phyloP scores from a whole-genome alignment of 805 yeast species.

The Lachancea meyersii region DNA sequence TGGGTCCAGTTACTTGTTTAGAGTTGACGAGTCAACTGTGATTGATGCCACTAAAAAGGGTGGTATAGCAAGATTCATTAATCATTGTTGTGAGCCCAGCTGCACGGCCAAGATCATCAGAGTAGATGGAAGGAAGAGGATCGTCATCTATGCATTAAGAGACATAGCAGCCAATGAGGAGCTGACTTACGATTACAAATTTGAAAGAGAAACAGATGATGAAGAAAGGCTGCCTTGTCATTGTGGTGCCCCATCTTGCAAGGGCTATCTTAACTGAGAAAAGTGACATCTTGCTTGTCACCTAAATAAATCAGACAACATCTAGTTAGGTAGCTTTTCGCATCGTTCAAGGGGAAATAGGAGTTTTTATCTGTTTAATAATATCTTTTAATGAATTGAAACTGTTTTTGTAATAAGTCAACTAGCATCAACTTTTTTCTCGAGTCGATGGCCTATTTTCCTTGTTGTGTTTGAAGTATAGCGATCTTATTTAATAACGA shows the following conservation, averaged over 20 bases:
- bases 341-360: no score
- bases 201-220: constrained; percentile 84
- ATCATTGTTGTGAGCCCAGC: constrained; percentile 96
- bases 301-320: not conserved
- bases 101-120: constrained; percentile 95
- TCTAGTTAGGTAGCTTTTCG: no score
- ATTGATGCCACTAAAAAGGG: constrained; percentile 97
- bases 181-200: constrained; percentile 91
- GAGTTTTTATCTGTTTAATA: no score
- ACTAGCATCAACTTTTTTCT: no score
- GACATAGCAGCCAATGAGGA: constrained; percentile 88
- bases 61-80: constrained; percentile 93
- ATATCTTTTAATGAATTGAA: no score
- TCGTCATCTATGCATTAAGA: constrained; percentile 87
- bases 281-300: not conserved
- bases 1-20: constrained; percentile 87
- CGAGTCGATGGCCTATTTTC: no score
- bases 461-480: no score
- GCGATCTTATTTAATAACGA: no score
- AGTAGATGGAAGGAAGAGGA: constrained; percentile 88
- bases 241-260: constrained; percentile 94
- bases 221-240: constrained; percentile 83
- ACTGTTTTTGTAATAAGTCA: no score
- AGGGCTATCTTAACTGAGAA: constrained; percentile 72
- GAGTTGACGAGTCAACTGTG: constrained; percentile 90